phyloP scores from a whole-genome alignment of 306 rosid genomes.

The Benincasa hispida region DNA sequence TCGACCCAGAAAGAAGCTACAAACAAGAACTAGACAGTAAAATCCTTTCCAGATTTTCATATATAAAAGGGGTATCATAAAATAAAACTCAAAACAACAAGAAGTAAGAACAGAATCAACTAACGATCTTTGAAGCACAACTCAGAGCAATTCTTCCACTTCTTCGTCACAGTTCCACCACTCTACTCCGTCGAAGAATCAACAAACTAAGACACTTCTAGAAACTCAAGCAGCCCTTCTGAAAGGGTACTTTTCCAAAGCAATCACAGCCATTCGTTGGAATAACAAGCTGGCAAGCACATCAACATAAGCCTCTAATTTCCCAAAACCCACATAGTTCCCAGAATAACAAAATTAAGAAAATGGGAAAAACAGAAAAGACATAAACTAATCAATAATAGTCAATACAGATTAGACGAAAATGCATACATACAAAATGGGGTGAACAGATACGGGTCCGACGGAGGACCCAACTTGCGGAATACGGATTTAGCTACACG shows the following conservation, averaged over 20 bases:
- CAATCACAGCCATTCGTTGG: neutral
- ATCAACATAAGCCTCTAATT: neutral
- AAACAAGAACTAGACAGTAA: neutral
- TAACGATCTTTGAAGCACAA: neutral
- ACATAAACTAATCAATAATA: neutral
- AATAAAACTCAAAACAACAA: neutral
- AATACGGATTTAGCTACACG: neutral
- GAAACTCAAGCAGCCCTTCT: neutral
- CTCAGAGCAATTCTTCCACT: conserved; percentile 1
- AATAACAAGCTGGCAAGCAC: neutral
- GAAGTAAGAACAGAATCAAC: neutral
- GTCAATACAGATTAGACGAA: neutral
- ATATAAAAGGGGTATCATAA: neutral
- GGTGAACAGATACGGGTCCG: neutral
- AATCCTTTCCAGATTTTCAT: neutral
- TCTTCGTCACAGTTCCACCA: neutral
- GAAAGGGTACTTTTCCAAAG: neutral
- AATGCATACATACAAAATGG: neutral
- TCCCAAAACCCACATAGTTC: neutral
- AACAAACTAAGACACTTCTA: neutral
- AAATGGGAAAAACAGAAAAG: neutral
- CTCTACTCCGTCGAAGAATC: neutral
- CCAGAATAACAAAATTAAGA: neutral
- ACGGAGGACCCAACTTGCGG: neutral
- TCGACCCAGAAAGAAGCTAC: neutral